Evolutionary conservation across 139 green algal genomes (phyloP).

Genomic region (Micromonas commoda): DNA sequence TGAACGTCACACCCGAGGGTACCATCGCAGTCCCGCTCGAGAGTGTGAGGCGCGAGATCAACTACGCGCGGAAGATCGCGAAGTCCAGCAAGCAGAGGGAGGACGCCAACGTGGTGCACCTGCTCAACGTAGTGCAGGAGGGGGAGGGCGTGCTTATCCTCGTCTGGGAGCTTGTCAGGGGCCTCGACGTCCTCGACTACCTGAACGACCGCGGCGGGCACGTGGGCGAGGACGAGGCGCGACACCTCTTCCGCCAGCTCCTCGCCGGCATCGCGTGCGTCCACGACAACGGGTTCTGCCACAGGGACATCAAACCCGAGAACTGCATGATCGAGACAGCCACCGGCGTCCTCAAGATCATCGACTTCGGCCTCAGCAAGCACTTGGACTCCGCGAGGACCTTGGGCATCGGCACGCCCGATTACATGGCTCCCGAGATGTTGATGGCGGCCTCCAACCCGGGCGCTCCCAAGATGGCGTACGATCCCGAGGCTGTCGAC

Average conservation of each 20-base stretch:
- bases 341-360: slow-evolving; percentile 52
- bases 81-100: neutral
- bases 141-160: slow-evolving; percentile 35
- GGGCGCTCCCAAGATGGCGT: slow-evolving; percentile 21
- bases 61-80: slow-evolving; percentile 8
- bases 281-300: slow-evolving; percentile 59
- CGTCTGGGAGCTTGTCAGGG: slow-evolving; percentile 74
- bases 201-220: slow-evolving; percentile 61
- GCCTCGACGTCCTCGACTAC: slow-evolving; percentile 73
- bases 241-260: slow-evolving; percentile 66
- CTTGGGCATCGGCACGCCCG: slow-evolving; percentile 58
- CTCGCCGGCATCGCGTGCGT: slow-evolving; percentile 48
- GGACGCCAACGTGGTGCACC: slow-evolving; percentile 58
- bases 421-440: slow-evolving; percentile 73
- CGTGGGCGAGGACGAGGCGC: slow-evolving; percentile 55
- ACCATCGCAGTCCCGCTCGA: neutral
- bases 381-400: slow-evolving; percentile 58
- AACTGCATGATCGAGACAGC: slow-evolving; percentile 67
- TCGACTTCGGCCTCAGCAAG: slow-evolving; percentile 79
- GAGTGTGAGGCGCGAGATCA: slow-evolving; percentile 21
- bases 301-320: slow-evolving; percentile 77
- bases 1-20: neutral
- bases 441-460: slow-evolving; percentile 22
- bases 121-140: slow-evolving; percentile 62
- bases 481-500: slow-evolving; percentile 62